Conservation (phyloP, 371 early-diverging fungal species). For the Mucor piriformis region DNA sequence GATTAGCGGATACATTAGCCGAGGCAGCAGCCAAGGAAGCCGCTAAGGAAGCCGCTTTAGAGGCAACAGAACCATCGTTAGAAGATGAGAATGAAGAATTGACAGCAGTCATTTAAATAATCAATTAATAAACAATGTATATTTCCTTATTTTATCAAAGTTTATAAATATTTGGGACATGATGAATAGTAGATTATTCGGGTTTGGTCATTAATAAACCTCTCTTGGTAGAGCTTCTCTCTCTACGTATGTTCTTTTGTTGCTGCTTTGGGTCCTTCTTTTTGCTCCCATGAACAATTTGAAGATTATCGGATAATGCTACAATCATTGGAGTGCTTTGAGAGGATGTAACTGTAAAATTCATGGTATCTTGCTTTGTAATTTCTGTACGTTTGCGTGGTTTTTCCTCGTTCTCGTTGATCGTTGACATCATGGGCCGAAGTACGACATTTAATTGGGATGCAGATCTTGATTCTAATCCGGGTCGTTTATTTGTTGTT, state of each 20-base stretch:
- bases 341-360: neutral
- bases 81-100: constrained; percentile 6
- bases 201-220: constrained; percentile 29
- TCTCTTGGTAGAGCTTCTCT: constrained; percentile 15
- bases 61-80: constrained; percentile 4
- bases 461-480: constrained; percentile 14
- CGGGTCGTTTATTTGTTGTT: constrained; percentile 2
- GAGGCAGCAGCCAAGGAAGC: constrained; percentile 12
- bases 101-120: neutral
- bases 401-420: constrained; percentile 3
- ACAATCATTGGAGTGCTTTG: constrained; percentile 15
- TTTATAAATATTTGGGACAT: neutral
- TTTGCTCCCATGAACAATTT: constrained; percentile 3
- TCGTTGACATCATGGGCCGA: neutral
- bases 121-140: neutral
- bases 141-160: no score
- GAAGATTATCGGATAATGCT: constrained; percentile 7
- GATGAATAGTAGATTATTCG: no score
- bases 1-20: constrained; percentile 10
- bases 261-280: constrained; percentile 5
- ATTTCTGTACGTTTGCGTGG: constrained; percentile 6
- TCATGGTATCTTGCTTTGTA: neutral
- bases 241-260: constrained; percentile 6
- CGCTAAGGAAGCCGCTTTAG: neutral
- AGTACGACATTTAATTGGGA: constrained; percentile 8